Percentiles rank a stretch among this genome's conserved stretches.
phyloP scores from a whole-genome alignment of 2,329 filamentous ascomycete species.

The Fusarium sp. region DNA sequence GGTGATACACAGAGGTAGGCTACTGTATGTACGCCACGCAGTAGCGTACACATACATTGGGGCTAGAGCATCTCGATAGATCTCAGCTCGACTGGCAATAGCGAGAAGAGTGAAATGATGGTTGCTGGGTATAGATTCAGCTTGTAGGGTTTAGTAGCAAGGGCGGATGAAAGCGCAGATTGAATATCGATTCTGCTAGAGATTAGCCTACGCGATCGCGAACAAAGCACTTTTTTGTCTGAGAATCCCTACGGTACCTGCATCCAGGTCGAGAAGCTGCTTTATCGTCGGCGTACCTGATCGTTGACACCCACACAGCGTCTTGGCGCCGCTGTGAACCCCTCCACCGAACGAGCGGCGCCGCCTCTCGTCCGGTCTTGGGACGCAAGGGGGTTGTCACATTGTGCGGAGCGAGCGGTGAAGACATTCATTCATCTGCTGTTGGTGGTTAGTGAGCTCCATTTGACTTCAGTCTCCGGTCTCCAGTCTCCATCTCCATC shows the following conservation, averaged over 20 bases:
- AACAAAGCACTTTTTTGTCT: conserved; percentile 19
- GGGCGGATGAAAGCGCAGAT: conserved; percentile 1
- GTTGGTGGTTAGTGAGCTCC: conserved; percentile 1
- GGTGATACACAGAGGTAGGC: conserved; percentile 13
- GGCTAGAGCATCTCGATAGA: conserved; percentile 19
- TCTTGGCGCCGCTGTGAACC: background rate
- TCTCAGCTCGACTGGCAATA: conserved; percentile 22
- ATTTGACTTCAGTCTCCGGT: background rate
- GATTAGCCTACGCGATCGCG: background rate
- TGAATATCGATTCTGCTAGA: conserved; percentile 16
- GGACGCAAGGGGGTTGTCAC: conserved; percentile 31
- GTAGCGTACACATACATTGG: conserved; percentile 12
- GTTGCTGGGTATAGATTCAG: background rate
- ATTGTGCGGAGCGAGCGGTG: conserved; percentile 25
- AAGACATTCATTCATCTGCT: conserved; percentile 15
- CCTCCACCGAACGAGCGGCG: conserved; percentile 20
- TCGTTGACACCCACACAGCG: conserved; percentile 18
- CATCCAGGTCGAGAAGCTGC: background rate
- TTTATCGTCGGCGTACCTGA: conserved; percentile 7
- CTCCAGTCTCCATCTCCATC: background rate
- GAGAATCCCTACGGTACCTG: conserved; percentile 3
- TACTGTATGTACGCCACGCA: conserved; percentile 8
- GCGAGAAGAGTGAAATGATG: conserved; percentile 1
- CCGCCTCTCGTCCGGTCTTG: conserved; percentile 11
- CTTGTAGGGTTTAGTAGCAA: conserved; percentile 1